phyloP scores from a whole-genome alignment of 441 rosid genomes.

The California macrophylla region DNA sequence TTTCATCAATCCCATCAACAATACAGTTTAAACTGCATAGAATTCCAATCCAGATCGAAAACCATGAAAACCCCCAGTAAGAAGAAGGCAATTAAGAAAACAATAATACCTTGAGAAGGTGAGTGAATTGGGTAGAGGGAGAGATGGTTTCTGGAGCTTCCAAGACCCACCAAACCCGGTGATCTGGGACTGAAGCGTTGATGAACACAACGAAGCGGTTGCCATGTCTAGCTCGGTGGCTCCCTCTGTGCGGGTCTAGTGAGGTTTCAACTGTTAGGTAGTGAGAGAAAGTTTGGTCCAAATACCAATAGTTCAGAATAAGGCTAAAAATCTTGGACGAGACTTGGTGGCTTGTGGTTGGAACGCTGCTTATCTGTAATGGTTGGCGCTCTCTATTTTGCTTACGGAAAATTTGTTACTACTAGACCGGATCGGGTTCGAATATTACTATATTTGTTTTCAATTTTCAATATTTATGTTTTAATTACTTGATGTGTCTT shows the following conservation, averaged over 20 bases:
- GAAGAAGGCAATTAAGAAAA: not conserved
- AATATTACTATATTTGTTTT: too few species aligned
- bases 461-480: too few species aligned
- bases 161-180: constrained; percentile 37
- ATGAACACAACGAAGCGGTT: constrained; percentile 45
- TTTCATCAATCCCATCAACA: constrained; percentile 6
- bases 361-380: constrained; percentile 44
- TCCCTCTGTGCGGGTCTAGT: not conserved
- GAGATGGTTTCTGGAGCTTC: constrained; percentile 28
- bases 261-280: constrained; percentile 23
- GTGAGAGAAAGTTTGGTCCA: constrained; percentile 19
- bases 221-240: constrained; percentile 26
- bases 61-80: constrained; percentile 6
- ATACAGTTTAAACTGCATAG: not conserved
- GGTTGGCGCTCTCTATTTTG: constrained; percentile 44
- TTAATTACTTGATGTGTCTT: too few species aligned
- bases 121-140: constrained; percentile 33
- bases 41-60: not conserved
- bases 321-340: constrained; percentile 21
- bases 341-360: constrained; percentile 34
- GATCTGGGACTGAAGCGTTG: constrained; percentile 39
- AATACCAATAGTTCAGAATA: constrained; percentile 12
- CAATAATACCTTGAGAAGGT: constrained; percentile 35
- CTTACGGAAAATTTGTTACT: constrained; percentile 1
- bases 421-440: too few species aligned